Percentiles rank a stretch among this genome's conserved stretches.
Conservation (phyloP, 352 stramenopile genomes). For the Globisporangium alternatum region DNA sequence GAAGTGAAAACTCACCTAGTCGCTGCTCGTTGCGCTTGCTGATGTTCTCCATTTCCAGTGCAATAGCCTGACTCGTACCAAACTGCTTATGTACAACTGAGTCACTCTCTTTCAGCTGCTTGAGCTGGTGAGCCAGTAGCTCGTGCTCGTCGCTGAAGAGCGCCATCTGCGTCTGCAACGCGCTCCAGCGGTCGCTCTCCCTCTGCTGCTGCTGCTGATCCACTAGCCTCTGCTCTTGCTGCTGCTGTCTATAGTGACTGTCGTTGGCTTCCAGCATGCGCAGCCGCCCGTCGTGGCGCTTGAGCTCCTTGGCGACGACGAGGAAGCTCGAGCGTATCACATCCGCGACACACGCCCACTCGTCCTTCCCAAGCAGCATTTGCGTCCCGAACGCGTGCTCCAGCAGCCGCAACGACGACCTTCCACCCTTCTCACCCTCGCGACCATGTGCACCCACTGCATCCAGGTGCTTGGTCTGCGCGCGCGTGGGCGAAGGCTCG, state of each 20-base stretch:
- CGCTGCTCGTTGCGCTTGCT: not conserved
- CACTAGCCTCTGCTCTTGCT: not conserved
- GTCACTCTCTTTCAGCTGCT: not conserved
- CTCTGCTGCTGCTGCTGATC: not conserved
- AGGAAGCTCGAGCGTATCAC: constrained; percentile 58
- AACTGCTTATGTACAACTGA: not conserved
- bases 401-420: constrained; percentile 21
- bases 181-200: constrained; percentile 4
- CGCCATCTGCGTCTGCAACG: constrained; percentile 10
- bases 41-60: not conserved
- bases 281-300: constrained; percentile 22
- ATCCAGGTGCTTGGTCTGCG: not conserved
- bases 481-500: constrained; percentile 3
- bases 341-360: constrained; percentile 43
- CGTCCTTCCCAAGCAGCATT: constrained; percentile 30
- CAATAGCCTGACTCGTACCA: not conserved
- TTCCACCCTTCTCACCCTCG: not conserved
- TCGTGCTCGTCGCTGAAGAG: constrained; percentile 8
- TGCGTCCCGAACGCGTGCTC: constrained; percentile 34
- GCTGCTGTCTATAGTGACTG: not conserved
- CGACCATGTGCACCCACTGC: not conserved
- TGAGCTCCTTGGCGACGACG: constrained; percentile 43
- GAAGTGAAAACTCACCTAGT: not conserved
- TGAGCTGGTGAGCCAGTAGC: not conserved
- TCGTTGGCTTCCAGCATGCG: not conserved